Conservation (phyloP, 345 rosid genomes). For the Pistacia vera region DNA sequence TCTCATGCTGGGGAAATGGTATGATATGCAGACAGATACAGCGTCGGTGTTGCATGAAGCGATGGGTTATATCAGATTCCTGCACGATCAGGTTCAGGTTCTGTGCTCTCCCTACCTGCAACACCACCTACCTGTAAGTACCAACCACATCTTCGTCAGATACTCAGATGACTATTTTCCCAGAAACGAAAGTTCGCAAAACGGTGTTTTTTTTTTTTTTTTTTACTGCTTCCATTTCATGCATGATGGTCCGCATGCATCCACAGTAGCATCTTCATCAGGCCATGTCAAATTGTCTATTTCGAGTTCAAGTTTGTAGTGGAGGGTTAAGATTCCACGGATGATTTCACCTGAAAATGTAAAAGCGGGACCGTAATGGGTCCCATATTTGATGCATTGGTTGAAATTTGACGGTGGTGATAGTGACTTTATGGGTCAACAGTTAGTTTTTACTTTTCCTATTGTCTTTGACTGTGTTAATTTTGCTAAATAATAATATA, state of each 20-base stretch:
- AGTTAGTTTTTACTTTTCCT: neutral
- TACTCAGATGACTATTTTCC: neutral
- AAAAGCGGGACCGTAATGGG: neutral
- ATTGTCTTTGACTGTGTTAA: neutral
- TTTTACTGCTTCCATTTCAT: neutral
- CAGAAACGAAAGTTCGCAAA: neutral
- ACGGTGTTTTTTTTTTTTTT: neutral
- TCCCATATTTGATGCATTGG: neutral
- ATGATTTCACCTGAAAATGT: neutral
- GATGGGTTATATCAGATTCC: slow-evolving; percentile 92
- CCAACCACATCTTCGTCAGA: neutral
- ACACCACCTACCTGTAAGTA: slow-evolving; percentile 44
- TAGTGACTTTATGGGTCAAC: neutral
- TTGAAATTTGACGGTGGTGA: neutral
- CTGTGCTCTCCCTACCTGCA: slow-evolving; percentile 82
- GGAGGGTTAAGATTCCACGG: neutral
- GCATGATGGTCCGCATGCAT: slow-evolving; percentile 3
- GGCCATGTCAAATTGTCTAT: neutral
- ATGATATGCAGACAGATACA: slow-evolving; percentile 75
- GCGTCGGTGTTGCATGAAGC: slow-evolving; percentile 96
- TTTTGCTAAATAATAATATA: neutral
- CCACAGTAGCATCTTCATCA: neutral
- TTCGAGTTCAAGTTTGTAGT: neutral
- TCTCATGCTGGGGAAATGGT: slow-evolving; percentile 13
- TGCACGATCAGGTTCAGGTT: slow-evolving; percentile 92